A percentile compares a stretch with the other conserved stretches of the same genome.
phyloP scores from a whole-genome alignment of 2,329 filamentous ascomycete species.

The Cercospora sp. region DNA sequence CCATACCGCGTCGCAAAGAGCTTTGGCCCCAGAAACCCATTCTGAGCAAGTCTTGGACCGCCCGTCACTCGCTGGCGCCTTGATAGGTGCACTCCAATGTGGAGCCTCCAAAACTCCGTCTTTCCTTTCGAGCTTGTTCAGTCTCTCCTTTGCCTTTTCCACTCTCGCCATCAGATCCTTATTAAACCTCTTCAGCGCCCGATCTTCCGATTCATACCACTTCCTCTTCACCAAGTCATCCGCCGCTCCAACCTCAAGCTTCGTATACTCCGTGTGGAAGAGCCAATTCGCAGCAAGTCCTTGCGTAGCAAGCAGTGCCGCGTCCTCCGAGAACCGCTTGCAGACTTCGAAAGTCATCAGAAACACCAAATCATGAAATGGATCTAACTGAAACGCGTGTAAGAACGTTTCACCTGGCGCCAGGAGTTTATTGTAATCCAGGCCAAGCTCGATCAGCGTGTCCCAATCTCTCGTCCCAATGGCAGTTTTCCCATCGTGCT shows the following conservation, averaged over 20 bases:
- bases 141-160: background rate
- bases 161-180: conserved; percentile 5
- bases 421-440: conserved; percentile 2
- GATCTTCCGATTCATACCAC: conserved; percentile 14
- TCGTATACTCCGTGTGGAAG: conserved; percentile 9
- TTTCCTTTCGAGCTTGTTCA: background rate
- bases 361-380: conserved; percentile 10
- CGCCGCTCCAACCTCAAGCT: background rate
- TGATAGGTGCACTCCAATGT: background rate
- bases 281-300: conserved; percentile 11
- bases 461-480: background rate
- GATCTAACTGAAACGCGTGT: conserved; percentile 4
- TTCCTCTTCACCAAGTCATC: conserved; percentile 7
- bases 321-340: background rate
- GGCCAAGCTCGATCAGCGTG: background rate
- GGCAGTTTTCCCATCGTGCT: background rate
- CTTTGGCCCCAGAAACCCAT: background rate
- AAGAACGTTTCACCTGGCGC: conserved; percentile 5
- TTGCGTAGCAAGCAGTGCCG: conserved; percentile 1
- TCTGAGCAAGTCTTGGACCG: background rate
- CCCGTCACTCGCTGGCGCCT: conserved; percentile 7
- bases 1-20: conserved; percentile 3
- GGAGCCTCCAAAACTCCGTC: background rate
- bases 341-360: conserved; percentile 7
- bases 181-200: conserved; percentile 6